phyloP scores from a whole-genome alignment of 768 basidiomycete genomes.

The Strobilomyces confusus region DNA sequence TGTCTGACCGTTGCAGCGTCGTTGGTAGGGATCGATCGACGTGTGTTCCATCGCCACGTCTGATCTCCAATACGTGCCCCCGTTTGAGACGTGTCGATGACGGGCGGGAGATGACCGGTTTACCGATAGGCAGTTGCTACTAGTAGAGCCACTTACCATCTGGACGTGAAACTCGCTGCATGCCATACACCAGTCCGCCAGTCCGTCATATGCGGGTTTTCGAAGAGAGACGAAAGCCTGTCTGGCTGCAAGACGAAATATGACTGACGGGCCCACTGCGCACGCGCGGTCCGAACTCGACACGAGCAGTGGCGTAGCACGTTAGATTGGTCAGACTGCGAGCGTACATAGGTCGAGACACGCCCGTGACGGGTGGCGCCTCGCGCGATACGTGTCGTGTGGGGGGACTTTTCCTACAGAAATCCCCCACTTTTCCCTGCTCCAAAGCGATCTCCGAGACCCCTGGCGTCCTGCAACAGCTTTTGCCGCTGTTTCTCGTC shows the following conservation, averaged over 20 bases:
- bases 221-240: neutral
- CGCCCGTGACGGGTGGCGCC: conserved; percentile 2
- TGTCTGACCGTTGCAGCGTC: neutral
- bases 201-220: neutral
- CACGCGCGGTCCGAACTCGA: conserved; percentile 3
- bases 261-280: too few species aligned
- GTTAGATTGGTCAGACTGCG: neutral
- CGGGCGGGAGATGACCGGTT: neutral
- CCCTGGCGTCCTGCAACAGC: conserved; percentile 76
- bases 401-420: conserved; percentile 28
- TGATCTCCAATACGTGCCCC: neutral
- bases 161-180: conserved; percentile 14
- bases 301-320: neutral
- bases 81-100: conserved; percentile 6
- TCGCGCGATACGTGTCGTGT: neutral
- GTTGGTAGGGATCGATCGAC: neutral
- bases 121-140: neutral
- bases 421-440: conserved; percentile 67
- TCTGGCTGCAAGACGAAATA: too few species aligned
- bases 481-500: conserved; percentile 78
- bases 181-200: conserved; percentile 1
- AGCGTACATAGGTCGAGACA: conserved; percentile 9
- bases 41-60: conserved; percentile 5
- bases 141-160: neutral
- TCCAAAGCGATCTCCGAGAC: conserved; percentile 82